These are phyloP conservation scores for Hermanozyma aechmeae DNA, from an alignment of 805 yeast genomes.

Conservation along the genomic window DNA sequence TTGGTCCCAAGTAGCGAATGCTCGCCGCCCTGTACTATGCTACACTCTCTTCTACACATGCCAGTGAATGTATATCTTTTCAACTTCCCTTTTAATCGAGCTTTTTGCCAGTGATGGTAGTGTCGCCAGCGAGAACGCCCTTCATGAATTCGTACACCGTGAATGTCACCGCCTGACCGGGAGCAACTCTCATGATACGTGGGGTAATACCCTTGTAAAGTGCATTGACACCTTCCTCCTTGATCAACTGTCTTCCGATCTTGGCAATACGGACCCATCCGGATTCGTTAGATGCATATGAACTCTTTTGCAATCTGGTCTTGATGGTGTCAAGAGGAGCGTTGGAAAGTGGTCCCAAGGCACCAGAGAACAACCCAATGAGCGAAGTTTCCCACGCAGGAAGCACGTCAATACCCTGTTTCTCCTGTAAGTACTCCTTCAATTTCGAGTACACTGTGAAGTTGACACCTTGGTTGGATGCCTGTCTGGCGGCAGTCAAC, in stretches of 20 bases:
- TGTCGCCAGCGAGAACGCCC: slow-evolving; percentile 39
- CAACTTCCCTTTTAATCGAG: slow-evolving; percentile 9
- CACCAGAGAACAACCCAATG: slow-evolving; percentile 90
- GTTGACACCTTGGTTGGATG: slow-evolving; percentile 97
- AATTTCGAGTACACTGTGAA: slow-evolving; percentile 89
- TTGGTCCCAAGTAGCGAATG: no score
- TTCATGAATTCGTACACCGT: slow-evolving; percentile 91
- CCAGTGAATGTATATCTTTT: no score
- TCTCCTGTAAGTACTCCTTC: slow-evolving; percentile 58
- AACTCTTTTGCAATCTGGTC: slow-evolving; percentile 91
- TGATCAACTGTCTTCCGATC: slow-evolving; percentile 71
- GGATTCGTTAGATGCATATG: slow-evolving; percentile 55
- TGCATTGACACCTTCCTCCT: slow-evolving; percentile 77
- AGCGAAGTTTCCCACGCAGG: slow-evolving; percentile 93
- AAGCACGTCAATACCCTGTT: slow-evolving; percentile 48
- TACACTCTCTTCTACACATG: no score
- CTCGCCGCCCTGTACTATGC: no score
- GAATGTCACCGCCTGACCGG: slow-evolving; percentile 98
- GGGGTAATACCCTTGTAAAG: slow-evolving; percentile 97
- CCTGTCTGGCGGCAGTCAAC: slow-evolving; percentile 95
- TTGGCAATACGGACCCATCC: slow-evolving; percentile 72
- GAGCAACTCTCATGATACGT: slow-evolving; percentile 98
- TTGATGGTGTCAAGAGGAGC: slow-evolving; percentile 97
- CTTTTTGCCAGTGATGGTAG: slow-evolving; percentile 12
- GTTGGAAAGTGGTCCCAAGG: slow-evolving; percentile 94